phyloP scores from a whole-genome alignment of 495 filamentous ascomycete species.

The Annulohypoxylon maeteangense region DNA sequence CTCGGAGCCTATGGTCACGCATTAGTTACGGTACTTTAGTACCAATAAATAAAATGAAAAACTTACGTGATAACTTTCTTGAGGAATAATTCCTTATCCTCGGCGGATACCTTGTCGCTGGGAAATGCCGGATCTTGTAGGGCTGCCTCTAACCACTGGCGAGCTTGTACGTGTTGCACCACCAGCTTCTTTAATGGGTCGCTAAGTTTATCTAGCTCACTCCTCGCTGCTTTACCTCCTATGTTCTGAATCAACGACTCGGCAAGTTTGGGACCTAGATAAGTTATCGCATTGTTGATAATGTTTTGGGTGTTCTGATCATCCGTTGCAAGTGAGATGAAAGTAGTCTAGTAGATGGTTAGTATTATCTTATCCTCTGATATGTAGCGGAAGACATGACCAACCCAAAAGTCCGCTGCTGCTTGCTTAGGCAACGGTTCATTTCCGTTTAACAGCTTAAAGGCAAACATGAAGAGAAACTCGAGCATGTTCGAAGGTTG shows the following conservation, averaged over 20 bases:
- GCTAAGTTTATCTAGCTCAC: conserved; percentile 78
- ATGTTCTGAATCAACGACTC: conserved; percentile 73
- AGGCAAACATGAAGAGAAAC: conserved; percentile 79
- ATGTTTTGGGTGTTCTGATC: conserved; percentile 54
- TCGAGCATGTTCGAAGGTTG: conserved; percentile 65
- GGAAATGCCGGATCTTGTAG: conserved; percentile 65
- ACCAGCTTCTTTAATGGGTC: conserved; percentile 83
- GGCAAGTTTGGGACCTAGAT: conserved; percentile 69
- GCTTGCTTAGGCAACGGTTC: conserved; percentile 85
- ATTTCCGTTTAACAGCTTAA: conserved; percentile 74
- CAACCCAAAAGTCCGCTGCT: conserved; percentile 83
- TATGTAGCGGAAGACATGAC: conserved; percentile 26
- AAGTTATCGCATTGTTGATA: conserved; percentile 64
- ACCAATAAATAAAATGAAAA: not conserved
- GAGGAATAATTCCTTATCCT: conserved; percentile 70
- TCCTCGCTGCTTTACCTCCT: conserved; percentile 77
- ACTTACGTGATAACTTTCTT: conserved; percentile 67
- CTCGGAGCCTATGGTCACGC: conserved; percentile 63
- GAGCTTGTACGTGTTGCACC: conserved; percentile 68
- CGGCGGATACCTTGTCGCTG: conserved; percentile 67
- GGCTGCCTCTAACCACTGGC: conserved; percentile 69
- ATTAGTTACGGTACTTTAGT: conserved; percentile 34
- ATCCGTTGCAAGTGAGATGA: conserved; percentile 57
- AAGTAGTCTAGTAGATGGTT: conserved; percentile 55
- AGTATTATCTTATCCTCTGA: conserved; percentile 24